phyloP scores from a whole-genome alignment of 345 rosid genomes.

The Lumnitzera racemosa region DNA sequence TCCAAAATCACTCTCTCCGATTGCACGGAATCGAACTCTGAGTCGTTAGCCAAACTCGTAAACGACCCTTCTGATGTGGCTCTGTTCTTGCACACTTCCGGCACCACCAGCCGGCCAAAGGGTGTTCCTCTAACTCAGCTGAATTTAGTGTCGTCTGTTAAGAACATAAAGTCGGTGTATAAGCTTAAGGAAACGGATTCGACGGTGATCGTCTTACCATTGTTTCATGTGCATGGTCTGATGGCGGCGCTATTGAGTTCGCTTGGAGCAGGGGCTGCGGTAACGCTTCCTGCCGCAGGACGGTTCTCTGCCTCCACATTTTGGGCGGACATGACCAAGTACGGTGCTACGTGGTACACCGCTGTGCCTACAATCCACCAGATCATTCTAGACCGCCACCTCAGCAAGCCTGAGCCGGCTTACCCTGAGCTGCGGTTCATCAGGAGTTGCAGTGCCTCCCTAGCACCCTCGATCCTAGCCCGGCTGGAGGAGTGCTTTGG shows the following conservation, averaged over 20 bases:
- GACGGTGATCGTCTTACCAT: slow-evolving; percentile 67
- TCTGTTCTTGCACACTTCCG: slow-evolving; percentile 66
- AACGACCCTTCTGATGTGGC: slow-evolving; percentile 60
- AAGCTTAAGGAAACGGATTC: slow-evolving; percentile 68
- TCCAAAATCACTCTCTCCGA: slow-evolving; percentile 21
- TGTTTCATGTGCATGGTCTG: slow-evolving; percentile 86
- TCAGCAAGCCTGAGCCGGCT: slow-evolving; percentile 38
- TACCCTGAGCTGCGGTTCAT: slow-evolving; percentile 77
- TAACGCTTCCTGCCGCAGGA: slow-evolving; percentile 72
- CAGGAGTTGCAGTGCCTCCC: slow-evolving; percentile 83
- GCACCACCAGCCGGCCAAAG: slow-evolving; percentile 80
- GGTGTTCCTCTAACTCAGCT: slow-evolving; percentile 70
- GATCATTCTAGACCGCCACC: slow-evolving; percentile 73
- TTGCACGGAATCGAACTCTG: slow-evolving; percentile 10
- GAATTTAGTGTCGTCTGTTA: slow-evolving; percentile 49
- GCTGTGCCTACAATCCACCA: slow-evolving; percentile 92
- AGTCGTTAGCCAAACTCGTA: slow-evolving; percentile 13
- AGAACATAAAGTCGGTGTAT: slow-evolving; percentile 62
- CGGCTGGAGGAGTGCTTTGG: slow-evolving; percentile 74
- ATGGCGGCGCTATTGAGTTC: slow-evolving; percentile 74
- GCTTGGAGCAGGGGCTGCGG: slow-evolving; percentile 65
- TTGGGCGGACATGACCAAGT: slow-evolving; percentile 64
- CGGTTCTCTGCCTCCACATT: slow-evolving; percentile 80
- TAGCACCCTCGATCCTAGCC: slow-evolving; percentile 64
- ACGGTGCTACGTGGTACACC: slow-evolving; percentile 88